A percentile compares a stretch with the other conserved stretches of the same genome.
phyloP scores from a whole-genome alignment of 345 rosid genomes.

The Salix koriyanagi region DNA sequence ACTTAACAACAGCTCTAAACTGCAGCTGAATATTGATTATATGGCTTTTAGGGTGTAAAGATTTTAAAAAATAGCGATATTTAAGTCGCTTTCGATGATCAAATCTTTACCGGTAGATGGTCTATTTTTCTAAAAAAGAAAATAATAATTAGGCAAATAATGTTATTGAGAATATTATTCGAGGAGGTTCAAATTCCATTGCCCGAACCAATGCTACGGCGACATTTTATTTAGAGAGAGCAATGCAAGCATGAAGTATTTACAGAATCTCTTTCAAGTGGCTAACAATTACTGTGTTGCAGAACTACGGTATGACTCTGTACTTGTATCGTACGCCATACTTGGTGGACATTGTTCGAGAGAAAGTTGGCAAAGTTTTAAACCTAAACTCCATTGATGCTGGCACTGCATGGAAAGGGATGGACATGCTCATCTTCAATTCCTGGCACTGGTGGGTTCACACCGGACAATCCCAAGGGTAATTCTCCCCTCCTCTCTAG shows the following conservation, averaged over 20 bases:
- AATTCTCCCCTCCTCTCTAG: neutral
- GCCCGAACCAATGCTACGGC: neutral
- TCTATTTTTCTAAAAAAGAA: too few relatives aligned
- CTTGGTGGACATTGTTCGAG: slow-evolving; percentile 66
- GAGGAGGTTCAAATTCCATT: too few relatives aligned
- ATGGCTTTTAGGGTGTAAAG: too few relatives aligned
- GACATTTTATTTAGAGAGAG: too few relatives aligned
- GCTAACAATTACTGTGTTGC: slow-evolving; percentile 12
- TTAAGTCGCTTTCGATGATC: too few relatives aligned
- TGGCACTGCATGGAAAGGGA: slow-evolving; percentile 73
- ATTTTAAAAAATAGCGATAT: too few relatives aligned
- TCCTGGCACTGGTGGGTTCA: slow-evolving; percentile 99
- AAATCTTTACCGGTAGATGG: too few relatives aligned
- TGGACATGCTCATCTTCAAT: slow-evolving; percentile 82
- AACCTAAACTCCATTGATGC: slow-evolving; percentile 51
- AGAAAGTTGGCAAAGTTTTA: slow-evolving; percentile 59
- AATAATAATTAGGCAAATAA: too few relatives aligned
- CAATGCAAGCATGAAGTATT: neutral
- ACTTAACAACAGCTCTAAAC: neutral
- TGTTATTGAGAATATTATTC: neutral
- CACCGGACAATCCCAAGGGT: slow-evolving; percentile 65
- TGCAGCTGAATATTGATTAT: neutral
- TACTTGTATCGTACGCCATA: slow-evolving; percentile 73
- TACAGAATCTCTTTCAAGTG: neutral
- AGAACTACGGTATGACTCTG: slow-evolving; percentile 69